Base-by-base conservation (phyloP, 2,329 filamentous ascomycete genomes). In the Zasmidium angulare region DNA sequence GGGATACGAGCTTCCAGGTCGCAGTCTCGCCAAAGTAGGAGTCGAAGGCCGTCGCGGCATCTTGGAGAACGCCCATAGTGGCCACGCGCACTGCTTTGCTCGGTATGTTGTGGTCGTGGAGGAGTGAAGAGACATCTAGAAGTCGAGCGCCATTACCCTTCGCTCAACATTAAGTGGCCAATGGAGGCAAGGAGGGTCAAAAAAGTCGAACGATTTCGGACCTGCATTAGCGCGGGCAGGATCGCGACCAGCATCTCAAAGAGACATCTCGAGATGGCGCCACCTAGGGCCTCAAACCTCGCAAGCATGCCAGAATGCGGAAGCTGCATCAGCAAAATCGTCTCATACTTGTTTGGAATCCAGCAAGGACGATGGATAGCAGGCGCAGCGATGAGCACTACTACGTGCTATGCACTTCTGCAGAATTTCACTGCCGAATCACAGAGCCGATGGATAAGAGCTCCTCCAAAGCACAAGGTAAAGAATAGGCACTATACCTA, bases 1-100 rank as follows among this genome's bases (percentile, higher is more conserved):
- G 69, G 36, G 73, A 71, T 55, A 76, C 69, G 55, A 85, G 70
- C 50, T 79, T 75, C 71, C 78, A 80, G 50, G 75, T 72, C 46
- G 64, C 24, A 6, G 63, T 63, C 19, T 60, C 48, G 58, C 63
- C 63, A 40, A 66, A 62, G 43, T 66, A 43, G 22, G 60, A 36
- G 49, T 66, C 61, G 55, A 68, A 57, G 22, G 54, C 43, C 57
- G 22, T 24, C 51, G 61, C 55, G 53, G 63, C 54, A 50, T 68
- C 64, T 57, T 68, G 68, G 61, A 71, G 65, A 55, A 70, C 53
- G 24, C 68, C 69, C 69, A 71, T 71, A 26, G 60, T 59, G 52
- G 19, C 22, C 19, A 26, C n/a, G 24, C 24, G 50, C 19, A 6
- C 21, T 10, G 29, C 50, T 6, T 12, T 17, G 14, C 29, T 17